Evolutionary conservation across 768 basidiomycete genomes (phyloP).

Genomic region (Exsudoporus frostii): DNA sequence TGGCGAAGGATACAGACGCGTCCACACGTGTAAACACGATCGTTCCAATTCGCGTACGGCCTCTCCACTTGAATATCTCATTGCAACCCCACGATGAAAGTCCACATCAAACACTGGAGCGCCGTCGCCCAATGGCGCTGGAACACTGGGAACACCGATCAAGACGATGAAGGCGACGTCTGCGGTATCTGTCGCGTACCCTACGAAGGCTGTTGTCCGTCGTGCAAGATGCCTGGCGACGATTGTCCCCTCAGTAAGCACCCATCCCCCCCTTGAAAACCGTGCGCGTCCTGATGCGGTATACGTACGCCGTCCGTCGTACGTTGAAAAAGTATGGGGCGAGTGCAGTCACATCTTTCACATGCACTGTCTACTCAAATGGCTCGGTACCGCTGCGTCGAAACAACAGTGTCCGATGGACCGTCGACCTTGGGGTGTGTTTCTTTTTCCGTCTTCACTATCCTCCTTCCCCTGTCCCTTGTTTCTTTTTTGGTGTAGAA

Average conservation of each 20-base stretch:
- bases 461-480: too few species aligned
- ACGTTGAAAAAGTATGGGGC: constrained; percentile 68
- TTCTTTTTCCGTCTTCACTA: neutral
- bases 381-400: constrained; percentile 85
- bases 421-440: constrained; percentile 84
- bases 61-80: too few species aligned
- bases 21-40: neutral
- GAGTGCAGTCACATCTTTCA: constrained; percentile 98
- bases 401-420: constrained; percentile 99
- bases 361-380: constrained; percentile 97
- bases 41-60: neutral
- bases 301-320: too few species aligned
- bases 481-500: neutral
- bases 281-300: neutral
- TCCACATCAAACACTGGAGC: constrained; percentile 81
- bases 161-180: constrained; percentile 55
- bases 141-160: constrained; percentile 48
- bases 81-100: constrained; percentile 52
- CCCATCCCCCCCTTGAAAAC: neutral
- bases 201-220: constrained; percentile 93
- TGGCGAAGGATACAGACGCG: neutral
- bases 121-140: constrained; percentile 89
- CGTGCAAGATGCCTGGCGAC: constrained; percentile 95
- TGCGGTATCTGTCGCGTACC: constrained; percentile 90
- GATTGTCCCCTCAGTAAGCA: constrained; percentile 76